Base-by-base conservation (phyloP, 768 basidiomycete genomes). In the Chalciporus pseudorubinellus region DNA sequence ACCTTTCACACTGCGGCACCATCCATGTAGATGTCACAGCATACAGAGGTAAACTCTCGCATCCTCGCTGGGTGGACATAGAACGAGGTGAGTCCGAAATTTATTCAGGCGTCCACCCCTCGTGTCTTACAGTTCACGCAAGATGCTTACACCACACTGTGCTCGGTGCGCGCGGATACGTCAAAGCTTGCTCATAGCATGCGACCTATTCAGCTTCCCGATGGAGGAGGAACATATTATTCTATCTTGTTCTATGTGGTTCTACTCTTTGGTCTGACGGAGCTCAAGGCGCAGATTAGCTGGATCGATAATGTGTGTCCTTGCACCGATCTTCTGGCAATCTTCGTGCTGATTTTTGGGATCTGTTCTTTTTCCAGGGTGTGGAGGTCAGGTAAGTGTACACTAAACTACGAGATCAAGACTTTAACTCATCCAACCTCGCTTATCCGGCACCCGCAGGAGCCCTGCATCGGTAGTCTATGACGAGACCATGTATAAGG, bases 241-340 rank as follows among this genome's bases (percentile, higher is more conserved):
- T 48, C 50, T 20, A 45, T 49, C n/a, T 13, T 48, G 20, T 21
- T 58, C 28, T 54, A 64, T 21, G 60, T 82, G 12, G 67, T 81
- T n/a, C 51, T 82, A 12, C 62, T 75, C 1, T 79, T 82, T 51
- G 81, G 79, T 1, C 57, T 77, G 28, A 81, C 78, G 11, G 81
- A 82, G 46, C 55, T 81, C 46, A 74, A 74, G 60, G 79, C 79
- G 0, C 75, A 78, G 45, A 71, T 81, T n/a, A 67, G 70, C 9
- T 82, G 79, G 77, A 61, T 62, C 43, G 75, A 77, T 43, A 65
- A 71, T 26, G 77, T 78, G 63, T 14, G 72, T 73, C 51, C 8
- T 31, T 11, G 13, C 10, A 13, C 10, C n/a, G 13, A 12, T 31
- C 7, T 26, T 6, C 26, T 26, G 7, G 9, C 9, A 6, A 9